phyloP scores from a whole-genome alignment of 768 basidiomycete genomes.

The Boletus fagicola region DNA sequence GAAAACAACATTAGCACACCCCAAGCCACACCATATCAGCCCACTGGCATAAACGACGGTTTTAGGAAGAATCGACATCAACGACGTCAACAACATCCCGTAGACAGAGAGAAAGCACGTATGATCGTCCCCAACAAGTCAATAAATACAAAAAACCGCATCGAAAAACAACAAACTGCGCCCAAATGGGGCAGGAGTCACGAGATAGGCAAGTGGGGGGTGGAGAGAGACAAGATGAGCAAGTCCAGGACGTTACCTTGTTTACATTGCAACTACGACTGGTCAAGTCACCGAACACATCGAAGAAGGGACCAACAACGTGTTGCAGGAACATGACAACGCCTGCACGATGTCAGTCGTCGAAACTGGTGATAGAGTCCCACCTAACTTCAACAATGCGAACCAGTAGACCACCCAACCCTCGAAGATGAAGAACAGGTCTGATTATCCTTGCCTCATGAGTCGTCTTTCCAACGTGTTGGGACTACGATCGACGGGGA shows the following conservation, averaged over 20 bases:
- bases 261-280: background rate
- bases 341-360: background rate
- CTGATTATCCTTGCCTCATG: background rate
- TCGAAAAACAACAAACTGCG: slow-evolving; percentile 97
- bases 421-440: background rate
- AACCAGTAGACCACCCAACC: background rate
- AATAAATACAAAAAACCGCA: slow-evolving; percentile 92
- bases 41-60: slow-evolving; percentile 83
- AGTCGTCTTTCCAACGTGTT: background rate
- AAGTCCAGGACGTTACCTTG: too few species aligned
- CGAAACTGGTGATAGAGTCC: background rate
- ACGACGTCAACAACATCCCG: background rate
- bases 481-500: background rate
- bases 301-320: background rate
- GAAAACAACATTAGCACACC: slow-evolving; percentile 2
- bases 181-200: too few species aligned
- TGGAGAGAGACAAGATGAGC: too few species aligned
- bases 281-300: background rate
- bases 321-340: background rate
- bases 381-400: background rate
- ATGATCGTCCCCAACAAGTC: slow-evolving; percentile 55
- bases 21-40: slow-evolving; percentile 1
- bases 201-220: too few species aligned
- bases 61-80: slow-evolving; percentile 71
- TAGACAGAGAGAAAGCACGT: slow-evolving; percentile 30